Conservation (phyloP, 2,329 filamentous ascomycete species). For the Nemania bipapillata region DNA sequence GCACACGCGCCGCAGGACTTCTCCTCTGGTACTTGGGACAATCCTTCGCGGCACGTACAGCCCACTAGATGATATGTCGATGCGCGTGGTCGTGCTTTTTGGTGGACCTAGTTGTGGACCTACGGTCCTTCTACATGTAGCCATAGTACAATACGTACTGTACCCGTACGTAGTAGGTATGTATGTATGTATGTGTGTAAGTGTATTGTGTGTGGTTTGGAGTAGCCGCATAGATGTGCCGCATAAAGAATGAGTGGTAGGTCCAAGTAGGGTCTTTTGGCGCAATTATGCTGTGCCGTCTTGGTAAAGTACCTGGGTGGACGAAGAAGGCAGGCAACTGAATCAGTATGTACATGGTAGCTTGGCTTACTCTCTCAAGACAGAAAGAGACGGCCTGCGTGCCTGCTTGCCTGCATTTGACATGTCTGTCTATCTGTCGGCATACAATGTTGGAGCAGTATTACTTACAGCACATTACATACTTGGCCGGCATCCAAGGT, state of each 20-base stretch:
- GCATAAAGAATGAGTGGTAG: neutral
- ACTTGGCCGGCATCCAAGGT: neutral
- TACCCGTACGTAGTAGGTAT: neutral
- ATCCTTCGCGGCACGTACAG: constrained; percentile 24
- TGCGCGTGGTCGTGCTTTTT: neutral
- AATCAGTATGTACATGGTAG: no score
- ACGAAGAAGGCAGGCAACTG: neutral
- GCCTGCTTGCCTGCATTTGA: no score
- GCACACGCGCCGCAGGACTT: neutral
- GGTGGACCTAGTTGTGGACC: no score
- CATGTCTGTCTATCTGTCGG: no score
- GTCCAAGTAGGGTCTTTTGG: no score
- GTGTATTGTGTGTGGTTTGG: constrained; percentile 3
- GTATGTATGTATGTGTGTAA: neutral
- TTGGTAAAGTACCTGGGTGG: constrained; percentile 12
- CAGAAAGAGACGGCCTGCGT: no score
- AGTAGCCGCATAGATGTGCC: constrained; percentile 1
- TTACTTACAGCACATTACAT: no score
- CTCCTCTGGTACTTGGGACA: neutral
- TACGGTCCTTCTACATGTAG: no score
- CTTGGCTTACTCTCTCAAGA: no score
- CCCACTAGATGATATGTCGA: neutral
- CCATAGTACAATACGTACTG: neutral
- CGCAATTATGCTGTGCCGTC: constrained; percentile 18
- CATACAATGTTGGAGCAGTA: neutral